These are phyloP conservation scores for Nigrospora sphaerica DNA, from an alignment of 2,329 filamentous ascomycete genomes.

Conservation along the genomic window DNA sequence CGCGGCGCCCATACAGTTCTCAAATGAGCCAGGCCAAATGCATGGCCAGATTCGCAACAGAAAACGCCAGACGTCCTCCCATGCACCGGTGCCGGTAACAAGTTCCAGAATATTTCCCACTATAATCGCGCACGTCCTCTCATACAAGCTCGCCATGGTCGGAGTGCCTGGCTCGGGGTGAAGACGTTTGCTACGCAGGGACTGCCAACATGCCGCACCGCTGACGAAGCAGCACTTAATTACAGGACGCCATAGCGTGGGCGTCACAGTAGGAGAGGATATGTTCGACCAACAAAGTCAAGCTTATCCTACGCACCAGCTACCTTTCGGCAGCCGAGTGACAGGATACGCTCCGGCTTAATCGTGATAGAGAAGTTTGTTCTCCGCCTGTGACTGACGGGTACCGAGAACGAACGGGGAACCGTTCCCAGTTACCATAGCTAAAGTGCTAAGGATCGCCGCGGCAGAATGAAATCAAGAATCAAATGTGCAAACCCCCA, in stretches of 20 bases:
- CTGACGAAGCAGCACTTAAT: no score
- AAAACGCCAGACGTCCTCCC: no score
- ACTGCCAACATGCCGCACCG: no score
- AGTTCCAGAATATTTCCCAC: no score
- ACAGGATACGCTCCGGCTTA: constrained; percentile 98
- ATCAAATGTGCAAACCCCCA: not conserved
- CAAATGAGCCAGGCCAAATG: constrained; percentile 53
- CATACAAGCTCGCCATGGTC: no score
- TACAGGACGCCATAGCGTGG: no score
- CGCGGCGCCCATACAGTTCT: constrained; percentile 88
- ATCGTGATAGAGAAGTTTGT: constrained; percentile 68
- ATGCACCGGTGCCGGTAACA: no score
- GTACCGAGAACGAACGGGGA: constrained; percentile 71
- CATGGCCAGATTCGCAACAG: not conserved
- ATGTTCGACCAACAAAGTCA: constrained; percentile 94
- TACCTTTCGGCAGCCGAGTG: constrained; percentile 72
- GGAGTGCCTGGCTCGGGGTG: no score
- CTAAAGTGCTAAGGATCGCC: constrained; percentile 41
- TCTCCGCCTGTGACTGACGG: constrained; percentile 74
- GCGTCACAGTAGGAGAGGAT: not conserved
- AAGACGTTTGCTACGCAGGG: no score
- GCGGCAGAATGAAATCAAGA: constrained; percentile 32
- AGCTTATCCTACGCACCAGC: constrained; percentile 81
- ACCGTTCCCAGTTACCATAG: constrained; percentile 56
- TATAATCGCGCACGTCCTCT: no score